Percentiles rank a stretch among this genome's conserved stretches.
Conservation (phyloP, 23 red algal genomes). For the Cyanidiococcus yangmingshanensis region DNA sequence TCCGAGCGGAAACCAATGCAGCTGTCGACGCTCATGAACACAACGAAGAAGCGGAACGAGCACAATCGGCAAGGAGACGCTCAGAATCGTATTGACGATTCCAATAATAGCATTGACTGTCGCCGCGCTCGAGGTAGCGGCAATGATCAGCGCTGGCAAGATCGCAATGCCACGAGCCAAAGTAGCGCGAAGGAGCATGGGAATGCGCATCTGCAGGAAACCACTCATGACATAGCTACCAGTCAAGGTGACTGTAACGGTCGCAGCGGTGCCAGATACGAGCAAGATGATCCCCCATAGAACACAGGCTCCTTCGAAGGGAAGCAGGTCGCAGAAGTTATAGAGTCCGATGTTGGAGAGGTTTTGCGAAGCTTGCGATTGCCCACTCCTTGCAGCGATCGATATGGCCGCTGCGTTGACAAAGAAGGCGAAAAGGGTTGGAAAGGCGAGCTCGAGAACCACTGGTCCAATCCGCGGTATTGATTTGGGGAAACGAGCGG, state of each 20-base stretch:
- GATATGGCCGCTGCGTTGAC: not conserved
- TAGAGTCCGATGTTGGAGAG: not conserved
- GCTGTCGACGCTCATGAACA: not conserved
- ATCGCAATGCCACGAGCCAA: not conserved
- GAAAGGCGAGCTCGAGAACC: slow-evolving; percentile 1
- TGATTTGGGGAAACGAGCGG: not conserved
- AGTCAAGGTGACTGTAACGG: not conserved
- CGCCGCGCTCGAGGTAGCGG: not conserved
- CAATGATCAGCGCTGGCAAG: slow-evolving; percentile 4
- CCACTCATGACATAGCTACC: not conserved
- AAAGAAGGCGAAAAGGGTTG: slow-evolving; percentile 13
- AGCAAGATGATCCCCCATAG: not conserved
- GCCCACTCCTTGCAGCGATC: not conserved
- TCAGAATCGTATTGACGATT: not conserved
- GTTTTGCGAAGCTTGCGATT: not conserved
- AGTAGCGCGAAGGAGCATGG: not conserved
- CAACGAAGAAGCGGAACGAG: not conserved
- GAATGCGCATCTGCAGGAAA: not conserved
- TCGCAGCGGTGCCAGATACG: not conserved
- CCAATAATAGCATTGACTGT: not conserved
- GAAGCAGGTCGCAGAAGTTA: not conserved
- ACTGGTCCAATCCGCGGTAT: not conserved
- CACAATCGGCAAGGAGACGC: not conserved
- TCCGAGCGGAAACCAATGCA: not conserved
- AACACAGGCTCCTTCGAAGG: not conserved